Conservation (phyloP, 2,329 filamentous ascomycete genomes). For the Penicillium italicum region DNA sequence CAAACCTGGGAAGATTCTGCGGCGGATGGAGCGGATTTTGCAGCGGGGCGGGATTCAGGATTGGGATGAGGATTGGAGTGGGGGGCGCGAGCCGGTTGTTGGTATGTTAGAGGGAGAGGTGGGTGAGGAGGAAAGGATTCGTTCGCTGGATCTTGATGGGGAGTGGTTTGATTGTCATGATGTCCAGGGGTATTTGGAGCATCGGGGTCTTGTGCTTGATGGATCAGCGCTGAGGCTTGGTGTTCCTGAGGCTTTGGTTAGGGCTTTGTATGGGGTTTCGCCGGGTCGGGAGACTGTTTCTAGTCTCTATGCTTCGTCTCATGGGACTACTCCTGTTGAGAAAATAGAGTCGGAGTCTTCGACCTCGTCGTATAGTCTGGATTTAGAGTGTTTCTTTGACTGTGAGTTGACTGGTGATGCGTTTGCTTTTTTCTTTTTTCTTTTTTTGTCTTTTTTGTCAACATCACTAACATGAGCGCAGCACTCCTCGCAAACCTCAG, state of each 20-base stretch:
- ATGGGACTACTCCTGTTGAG: neutral
- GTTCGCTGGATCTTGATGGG: constrained; percentile 62
- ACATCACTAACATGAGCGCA: constrained; percentile 1
- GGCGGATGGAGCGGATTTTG: constrained; percentile 19
- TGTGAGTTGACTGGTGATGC: constrained; percentile 14
- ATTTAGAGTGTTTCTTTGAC: constrained; percentile 29
- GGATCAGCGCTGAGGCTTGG: constrained; percentile 29
- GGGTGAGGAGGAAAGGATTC: constrained; percentile 28
- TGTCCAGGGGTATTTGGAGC: constrained; percentile 65
- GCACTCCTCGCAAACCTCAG: constrained; percentile 27
- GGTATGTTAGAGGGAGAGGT: neutral
- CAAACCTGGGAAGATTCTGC: constrained; percentile 23
- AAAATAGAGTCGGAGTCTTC: neutral
- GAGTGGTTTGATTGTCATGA: constrained; percentile 76
- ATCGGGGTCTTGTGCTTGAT: constrained; percentile 31
- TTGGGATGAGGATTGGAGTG: constrained; percentile 27
- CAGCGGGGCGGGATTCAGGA: constrained; percentile 20
- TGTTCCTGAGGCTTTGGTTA: constrained; percentile 16
- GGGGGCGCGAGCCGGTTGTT: constrained; percentile 11
- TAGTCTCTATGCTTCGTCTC: constrained; percentile 10
- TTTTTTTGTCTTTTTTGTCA: neutral
- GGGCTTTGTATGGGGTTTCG: constrained; percentile 11
- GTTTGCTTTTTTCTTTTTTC: neutral
- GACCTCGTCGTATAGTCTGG: constrained; percentile 16
- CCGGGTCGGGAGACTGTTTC: constrained; percentile 9